These are phyloP conservation scores for Eutrema japonicum DNA, from an alignment of 345 rosid genomes.

Conservation along the genomic window DNA sequence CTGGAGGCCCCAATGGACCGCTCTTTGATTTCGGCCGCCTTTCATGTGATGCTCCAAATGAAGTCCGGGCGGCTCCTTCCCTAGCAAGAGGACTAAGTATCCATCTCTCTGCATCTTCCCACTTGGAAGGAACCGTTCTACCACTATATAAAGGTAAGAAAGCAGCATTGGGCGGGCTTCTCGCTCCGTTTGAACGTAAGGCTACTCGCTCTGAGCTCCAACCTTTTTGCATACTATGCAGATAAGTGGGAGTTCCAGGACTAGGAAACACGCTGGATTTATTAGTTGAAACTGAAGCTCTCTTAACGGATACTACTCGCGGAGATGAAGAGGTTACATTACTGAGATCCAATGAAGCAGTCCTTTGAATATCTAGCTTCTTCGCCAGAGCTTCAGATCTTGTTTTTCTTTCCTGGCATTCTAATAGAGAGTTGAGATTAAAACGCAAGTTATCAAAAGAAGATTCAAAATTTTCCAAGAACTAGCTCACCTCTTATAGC, in stretches of 20 bases:
- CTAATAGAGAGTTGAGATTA: slow-evolving; percentile 44
- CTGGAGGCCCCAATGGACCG: slow-evolving; percentile 97
- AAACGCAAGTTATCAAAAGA: background rate
- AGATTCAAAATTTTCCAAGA: too few species aligned
- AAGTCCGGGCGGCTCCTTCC: slow-evolving; percentile 58
- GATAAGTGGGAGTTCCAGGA: slow-evolving; percentile 83
- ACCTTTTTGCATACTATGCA: slow-evolving; percentile 78
- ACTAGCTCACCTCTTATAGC: slow-evolving; percentile 70
- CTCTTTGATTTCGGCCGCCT: slow-evolving; percentile 92
- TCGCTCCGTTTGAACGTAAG: slow-evolving; percentile 55
- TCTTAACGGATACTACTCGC: slow-evolving; percentile 55
- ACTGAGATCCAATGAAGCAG: slow-evolving; percentile 77
- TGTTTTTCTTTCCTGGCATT: slow-evolving; percentile 78
- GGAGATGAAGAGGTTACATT: slow-evolving; percentile 73
- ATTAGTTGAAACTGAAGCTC: slow-evolving; percentile 54
- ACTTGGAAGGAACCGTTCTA: slow-evolving; percentile 87
- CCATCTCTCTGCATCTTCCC: slow-evolving; percentile 99
- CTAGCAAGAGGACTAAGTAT: slow-evolving; percentile 87
- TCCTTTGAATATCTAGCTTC: slow-evolving; percentile 69
- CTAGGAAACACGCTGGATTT: slow-evolving; percentile 78
- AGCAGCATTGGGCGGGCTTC: slow-evolving; percentile 58
- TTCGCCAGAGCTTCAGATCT: slow-evolving; percentile 68
- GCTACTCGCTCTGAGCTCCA: slow-evolving; percentile 97
- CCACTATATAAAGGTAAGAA: slow-evolving; percentile 71
- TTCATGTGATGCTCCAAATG: slow-evolving; percentile 53